Percentiles rank a stretch among this genome's conserved stretches.
phyloP scores from a whole-genome alignment of 495 filamentous ascomycete species.

The Astrothelium subdiscretum region DNA sequence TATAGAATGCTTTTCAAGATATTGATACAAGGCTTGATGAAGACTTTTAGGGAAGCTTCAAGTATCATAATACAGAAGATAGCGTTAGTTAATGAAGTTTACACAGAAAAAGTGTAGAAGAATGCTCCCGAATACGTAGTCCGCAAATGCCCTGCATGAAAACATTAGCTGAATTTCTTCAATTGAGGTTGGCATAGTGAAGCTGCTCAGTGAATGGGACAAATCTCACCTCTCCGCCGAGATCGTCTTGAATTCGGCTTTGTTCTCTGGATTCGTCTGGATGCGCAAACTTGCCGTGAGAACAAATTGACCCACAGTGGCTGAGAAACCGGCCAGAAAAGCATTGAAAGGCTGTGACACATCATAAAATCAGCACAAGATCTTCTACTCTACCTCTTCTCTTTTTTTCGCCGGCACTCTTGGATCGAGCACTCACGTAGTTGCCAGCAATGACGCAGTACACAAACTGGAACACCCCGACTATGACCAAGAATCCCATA shows the following conservation, averaged over 20 bases:
- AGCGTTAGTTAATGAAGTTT: slow-evolving; percentile 87
- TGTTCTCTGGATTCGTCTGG: slow-evolving; percentile 73
- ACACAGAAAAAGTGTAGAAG: slow-evolving; percentile 98
- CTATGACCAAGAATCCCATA: slow-evolving; percentile 76
- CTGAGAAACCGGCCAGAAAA: slow-evolving; percentile 88
- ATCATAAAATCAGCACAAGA: not conserved
- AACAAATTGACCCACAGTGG: slow-evolving; percentile 95
- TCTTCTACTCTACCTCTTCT: too few species aligned
- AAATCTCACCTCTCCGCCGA: slow-evolving; percentile 55
- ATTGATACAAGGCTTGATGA: not conserved
- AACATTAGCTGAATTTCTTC: not conserved
- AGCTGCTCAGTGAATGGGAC: not conserved
- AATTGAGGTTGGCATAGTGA: not conserved
- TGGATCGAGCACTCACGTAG: slow-evolving; percentile 52
- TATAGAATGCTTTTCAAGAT: not conserved
- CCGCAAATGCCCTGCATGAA: slow-evolving; percentile 72
- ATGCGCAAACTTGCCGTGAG: slow-evolving; percentile 83
- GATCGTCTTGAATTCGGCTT: slow-evolving; percentile 52
- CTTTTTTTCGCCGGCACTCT: not conserved
- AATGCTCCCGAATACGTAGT: slow-evolving; percentile 88
- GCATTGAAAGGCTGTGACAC: slow-evolving; percentile 85
- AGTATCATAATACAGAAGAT: not conserved
- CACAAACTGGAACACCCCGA: slow-evolving; percentile 80
- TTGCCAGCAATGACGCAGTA: slow-evolving; percentile 91
- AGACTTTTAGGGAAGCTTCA: not conserved